Evolutionary conservation across 768 basidiomycete genomes (phyloP), one percentile per base, ranked within the genome.

Genomic region (Lactarius hatsudake): DNA sequence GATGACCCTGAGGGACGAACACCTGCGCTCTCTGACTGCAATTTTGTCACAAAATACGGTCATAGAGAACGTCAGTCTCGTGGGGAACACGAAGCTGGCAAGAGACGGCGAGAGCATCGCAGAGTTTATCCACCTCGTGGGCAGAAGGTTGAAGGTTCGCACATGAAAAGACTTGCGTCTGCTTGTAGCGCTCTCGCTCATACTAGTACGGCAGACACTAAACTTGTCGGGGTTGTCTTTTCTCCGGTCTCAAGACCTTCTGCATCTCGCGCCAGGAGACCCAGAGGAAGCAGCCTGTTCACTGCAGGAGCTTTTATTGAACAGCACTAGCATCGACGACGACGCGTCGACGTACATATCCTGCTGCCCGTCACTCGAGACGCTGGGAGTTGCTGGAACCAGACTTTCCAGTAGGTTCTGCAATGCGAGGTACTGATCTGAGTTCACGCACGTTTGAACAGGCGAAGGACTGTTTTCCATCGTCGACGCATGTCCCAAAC

Each of bases 261-360:
- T 75, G 15, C 83, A 84, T 1, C 75, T 91, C 10, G 61, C 82
- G n/a, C 72, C 80, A 1, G 74, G 73, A 15, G 74, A 73, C n/a
- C 60, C 61, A 18, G 74, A 75, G 3, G 76, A 74, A 17, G 69
- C 71, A 1, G 71, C 77, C 6, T 78, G 86, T 2, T 74, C 71
- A 15, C 73, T 90, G 8, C 78, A 82, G 63, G 79, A 77, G 4
- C 79, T 91, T 6, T 76, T 79, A 17, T 75, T 91, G 42, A 88
- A 84, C 71, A 84, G 86, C 68, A 89, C 88, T 0, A 76, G 80
- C 2, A 79, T 91, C 20, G 87, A 86, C 59, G 88, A 90, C 64
- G 78, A 79, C 2, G 83, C 84, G 6, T 80, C 81, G 1, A 76
- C 74, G 2, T 89, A 78, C 71, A 79, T 91, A 45, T 78, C 85